Evolutionary conservation across 176 grass and related monocot genomes (phyloP), one percentile per base, ranked within the genome.

Genomic region (Musa acuminata): DNA sequence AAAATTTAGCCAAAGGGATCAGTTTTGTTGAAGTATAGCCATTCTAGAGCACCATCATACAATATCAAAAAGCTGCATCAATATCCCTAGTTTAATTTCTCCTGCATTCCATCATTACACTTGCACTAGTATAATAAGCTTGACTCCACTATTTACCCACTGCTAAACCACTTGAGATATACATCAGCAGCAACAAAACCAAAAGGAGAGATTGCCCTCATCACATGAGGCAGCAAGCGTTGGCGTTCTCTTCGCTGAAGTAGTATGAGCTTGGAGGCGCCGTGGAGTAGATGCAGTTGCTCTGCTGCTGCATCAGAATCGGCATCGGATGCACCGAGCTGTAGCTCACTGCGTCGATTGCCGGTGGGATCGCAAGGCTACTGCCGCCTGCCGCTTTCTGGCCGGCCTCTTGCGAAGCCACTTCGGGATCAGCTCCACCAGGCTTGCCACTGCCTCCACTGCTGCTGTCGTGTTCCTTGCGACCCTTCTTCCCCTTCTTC

Each of bases 181-280:
- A 35, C 29, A 35, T 35, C 29, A 35, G 29, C 29, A 35, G 29
- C 29, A 35, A 35, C 29, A 35, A 35, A 35, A 35, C 29, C 29
- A 35, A 35, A 35, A 35, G 29, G 29, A 35, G 29, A 35, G 29
- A 3, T 35, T 35, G 3, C 3, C 29, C 3, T 35, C 29, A 35
- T 35, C 87, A 99, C 95, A 99, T 99, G 76, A 94, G 57, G 52
- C 67, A 59, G 87, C 95, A 99, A 26, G 90, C 95, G 63, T 99
- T 91, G 74, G 95, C 95, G 65, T 99, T 99, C 84, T 99, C 95
- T 75, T 99, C 95, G 78, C 90, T 91, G 84, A 99, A 99, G 76
- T 99, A 93, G 69, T 91, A 99, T 55, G 90, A 84, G 8, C 88
- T 84, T 9, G 87, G 86, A 71, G 84, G 52, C 66, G 89, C 75